Conservation (phyloP, 2,329 filamentous ascomycete species). For the Endothia cerciana region DNA sequence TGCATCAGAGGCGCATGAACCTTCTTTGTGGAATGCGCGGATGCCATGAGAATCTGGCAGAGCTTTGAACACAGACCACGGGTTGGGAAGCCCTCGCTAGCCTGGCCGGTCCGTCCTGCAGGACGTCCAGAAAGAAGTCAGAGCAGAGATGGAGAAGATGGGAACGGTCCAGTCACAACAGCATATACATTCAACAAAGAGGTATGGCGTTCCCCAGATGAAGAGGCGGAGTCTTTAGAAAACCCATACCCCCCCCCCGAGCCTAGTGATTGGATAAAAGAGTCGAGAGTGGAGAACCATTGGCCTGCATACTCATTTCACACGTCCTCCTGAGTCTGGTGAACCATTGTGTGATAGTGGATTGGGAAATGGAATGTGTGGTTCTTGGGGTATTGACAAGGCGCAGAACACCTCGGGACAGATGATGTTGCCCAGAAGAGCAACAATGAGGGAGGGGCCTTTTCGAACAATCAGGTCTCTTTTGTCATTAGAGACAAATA, state of each 20-base stretch:
- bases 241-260: conserved; percentile 10
- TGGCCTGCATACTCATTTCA: not conserved
- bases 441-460: not conserved
- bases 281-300: conserved; percentile 9
- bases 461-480: not conserved
- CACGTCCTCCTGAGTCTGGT: not conserved
- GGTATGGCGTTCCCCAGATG: conserved; percentile 27
- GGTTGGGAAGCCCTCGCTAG: conserved; percentile 6
- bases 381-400: not conserved
- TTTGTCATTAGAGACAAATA: not conserved
- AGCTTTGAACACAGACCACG: conserved; percentile 13
- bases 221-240: conserved; percentile 16
- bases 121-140: conserved; percentile 4
- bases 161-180: conserved; percentile 14
- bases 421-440: not conserved
- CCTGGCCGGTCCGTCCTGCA: not conserved
- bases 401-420: not conserved
- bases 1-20: conserved; percentile 27
- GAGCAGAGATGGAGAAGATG: conserved; percentile 12
- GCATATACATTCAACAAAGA: conserved; percentile 25
- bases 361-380: not conserved
- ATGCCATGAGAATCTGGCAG: not conserved
- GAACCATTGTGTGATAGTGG: not conserved
- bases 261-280: conserved; percentile 22
- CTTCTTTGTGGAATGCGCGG: not conserved